A percentile compares a stretch with the other conserved stretches of the same genome.
Evolutionary conservation across 768 basidiomycete species (phyloP).

Genomic region (Daedalea quercina): DNA sequence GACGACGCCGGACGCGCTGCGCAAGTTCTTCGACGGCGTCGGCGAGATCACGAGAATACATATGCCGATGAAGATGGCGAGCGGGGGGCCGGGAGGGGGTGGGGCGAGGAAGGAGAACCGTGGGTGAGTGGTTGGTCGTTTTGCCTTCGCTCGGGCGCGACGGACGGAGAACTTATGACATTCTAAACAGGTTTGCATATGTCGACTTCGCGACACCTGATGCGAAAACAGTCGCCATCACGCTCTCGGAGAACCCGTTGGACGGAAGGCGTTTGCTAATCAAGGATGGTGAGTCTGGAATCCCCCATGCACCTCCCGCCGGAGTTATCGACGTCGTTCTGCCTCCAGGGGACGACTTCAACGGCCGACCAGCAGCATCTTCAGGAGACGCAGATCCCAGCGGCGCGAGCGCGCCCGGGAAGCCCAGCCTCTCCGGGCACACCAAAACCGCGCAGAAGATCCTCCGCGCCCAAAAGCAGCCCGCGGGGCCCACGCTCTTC

Average conservation of each 20-base stretch:
- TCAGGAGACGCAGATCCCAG: conserved; percentile 25
- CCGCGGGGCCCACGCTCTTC: conserved; percentile 82
- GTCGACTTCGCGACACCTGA: conserved; percentile 85
- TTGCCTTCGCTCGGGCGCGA: neutral
- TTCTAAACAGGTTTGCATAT: conserved; percentile 78
- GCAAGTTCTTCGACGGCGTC: conserved; percentile 58
- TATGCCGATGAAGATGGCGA: conserved; percentile 72
- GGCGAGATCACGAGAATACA: conserved; percentile 77
- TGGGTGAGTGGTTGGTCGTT: conserved; percentile 47
- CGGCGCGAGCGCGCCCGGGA: conserved; percentile 6
- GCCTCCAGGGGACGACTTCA: conserved; percentile 61
- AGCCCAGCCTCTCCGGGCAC: conserved; percentile 27
- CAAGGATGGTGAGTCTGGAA: conserved; percentile 66
- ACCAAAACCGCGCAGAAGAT: conserved; percentile 77
- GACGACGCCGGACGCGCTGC: conserved; percentile 72
- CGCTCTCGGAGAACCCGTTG: conserved; percentile 72
- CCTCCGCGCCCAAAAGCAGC: conserved; percentile 71
- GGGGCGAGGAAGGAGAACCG: conserved; percentile 59
- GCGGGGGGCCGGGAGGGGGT: conserved; percentile 29
- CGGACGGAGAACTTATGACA: neutral
- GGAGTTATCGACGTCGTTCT: conserved; percentile 1
- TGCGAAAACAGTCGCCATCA: conserved; percentile 68
- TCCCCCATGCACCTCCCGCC: neutral
- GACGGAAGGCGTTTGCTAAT: conserved; percentile 87
- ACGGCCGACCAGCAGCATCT: conserved; percentile 53